These are phyloP conservation scores for Pseudonectria buxi DNA, from an alignment of 2,329 filamentous ascomycete genomes.

Conservation along the genomic window DNA sequence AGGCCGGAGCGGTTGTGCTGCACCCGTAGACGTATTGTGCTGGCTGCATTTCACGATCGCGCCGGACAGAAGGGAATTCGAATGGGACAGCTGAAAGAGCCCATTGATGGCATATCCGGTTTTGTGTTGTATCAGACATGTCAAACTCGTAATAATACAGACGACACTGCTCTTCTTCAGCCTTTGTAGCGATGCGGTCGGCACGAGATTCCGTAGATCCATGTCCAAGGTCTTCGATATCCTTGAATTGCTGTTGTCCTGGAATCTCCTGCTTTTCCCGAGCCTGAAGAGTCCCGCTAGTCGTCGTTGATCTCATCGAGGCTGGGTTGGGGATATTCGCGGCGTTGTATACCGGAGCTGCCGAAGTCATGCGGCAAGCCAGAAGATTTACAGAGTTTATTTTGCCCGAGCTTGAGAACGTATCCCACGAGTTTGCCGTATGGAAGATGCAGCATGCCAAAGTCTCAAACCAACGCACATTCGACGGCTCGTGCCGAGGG, in stretches of 20 bases:
- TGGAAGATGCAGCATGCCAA: slow-evolving; percentile 64
- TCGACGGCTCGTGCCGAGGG: slow-evolving; percentile 50
- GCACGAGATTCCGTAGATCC: background rate
- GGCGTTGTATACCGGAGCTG: slow-evolving; percentile 56
- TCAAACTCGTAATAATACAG: slow-evolving; percentile 63
- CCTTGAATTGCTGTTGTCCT: background rate
- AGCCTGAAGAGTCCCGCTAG: no score
- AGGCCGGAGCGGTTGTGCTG: slow-evolving; percentile 50
- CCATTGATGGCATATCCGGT: slow-evolving; percentile 53
- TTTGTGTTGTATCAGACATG: slow-evolving; percentile 22
- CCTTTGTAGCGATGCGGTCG: no score
- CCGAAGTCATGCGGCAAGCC: slow-evolving; percentile 60
- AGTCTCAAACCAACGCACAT: slow-evolving; percentile 61
- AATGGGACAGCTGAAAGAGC: slow-evolving; percentile 59
- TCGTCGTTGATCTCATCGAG: slow-evolving; percentile 14
- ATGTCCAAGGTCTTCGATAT: background rate
- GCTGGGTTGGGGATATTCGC: slow-evolving; percentile 54
- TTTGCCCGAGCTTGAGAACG: rapidly evolving
- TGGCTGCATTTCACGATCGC: slow-evolving; percentile 46
- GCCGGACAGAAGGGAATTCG: slow-evolving; percentile 58
- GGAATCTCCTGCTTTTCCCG: no score
- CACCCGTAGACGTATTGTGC: slow-evolving; percentile 62
- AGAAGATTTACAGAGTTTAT: slow-evolving; percentile 50
- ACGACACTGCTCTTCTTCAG: slow-evolving; percentile 56
- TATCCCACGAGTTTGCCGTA: slow-evolving; percentile 64